phyloP scores from a whole-genome alignment of 495 filamentous ascomycete genomes.

The Schizothecium vesticola region DNA sequence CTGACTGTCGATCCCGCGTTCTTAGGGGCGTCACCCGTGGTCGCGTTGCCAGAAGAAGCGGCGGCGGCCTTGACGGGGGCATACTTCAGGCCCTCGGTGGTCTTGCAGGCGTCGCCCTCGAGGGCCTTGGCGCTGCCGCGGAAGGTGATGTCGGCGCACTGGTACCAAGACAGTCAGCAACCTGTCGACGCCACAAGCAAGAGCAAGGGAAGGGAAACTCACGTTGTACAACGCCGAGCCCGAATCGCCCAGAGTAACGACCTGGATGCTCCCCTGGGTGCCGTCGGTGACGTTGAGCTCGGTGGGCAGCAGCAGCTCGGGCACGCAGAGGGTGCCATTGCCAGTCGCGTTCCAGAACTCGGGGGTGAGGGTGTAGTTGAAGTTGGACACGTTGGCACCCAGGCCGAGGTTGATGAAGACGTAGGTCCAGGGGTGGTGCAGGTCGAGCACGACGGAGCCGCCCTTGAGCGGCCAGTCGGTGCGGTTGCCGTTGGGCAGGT shows the following conservation, averaged over 20 bases:
- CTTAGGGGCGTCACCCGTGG: constrained; percentile 1
- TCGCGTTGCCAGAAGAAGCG: constrained; percentile 1
- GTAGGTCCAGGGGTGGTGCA: constrained; percentile 52
- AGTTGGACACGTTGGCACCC: constrained; percentile 47
- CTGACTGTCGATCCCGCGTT: constrained; percentile 13
- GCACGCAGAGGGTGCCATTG: constrained; percentile 55
- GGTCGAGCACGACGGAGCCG: constrained; percentile 48
- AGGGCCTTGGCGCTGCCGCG: constrained; percentile 37
- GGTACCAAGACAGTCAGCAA: not conserved
- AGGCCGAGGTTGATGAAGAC: constrained; percentile 60
- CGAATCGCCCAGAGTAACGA: constrained; percentile 46
- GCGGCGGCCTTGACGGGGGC: constrained; percentile 13
- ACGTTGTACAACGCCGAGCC: constrained; percentile 59
- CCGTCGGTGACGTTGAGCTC: constrained; percentile 45
- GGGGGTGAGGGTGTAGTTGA: constrained; percentile 54
- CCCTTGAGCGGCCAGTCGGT: constrained; percentile 57
- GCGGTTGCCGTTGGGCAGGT: constrained; percentile 41
- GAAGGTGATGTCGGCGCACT: constrained; percentile 64
- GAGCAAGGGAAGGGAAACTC: constrained; percentile 21
- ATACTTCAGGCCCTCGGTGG: constrained; percentile 29
- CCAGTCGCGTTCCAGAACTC: constrained; percentile 54
- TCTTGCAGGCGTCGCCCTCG: constrained; percentile 42
- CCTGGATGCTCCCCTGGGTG: constrained; percentile 47
- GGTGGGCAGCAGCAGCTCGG: constrained; percentile 40
- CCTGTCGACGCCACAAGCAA: not conserved